Evolutionary conservation across 2,329 filamentous ascomycete genomes (phyloP).

Genomic region (Tympanopsis confertula): DNA sequence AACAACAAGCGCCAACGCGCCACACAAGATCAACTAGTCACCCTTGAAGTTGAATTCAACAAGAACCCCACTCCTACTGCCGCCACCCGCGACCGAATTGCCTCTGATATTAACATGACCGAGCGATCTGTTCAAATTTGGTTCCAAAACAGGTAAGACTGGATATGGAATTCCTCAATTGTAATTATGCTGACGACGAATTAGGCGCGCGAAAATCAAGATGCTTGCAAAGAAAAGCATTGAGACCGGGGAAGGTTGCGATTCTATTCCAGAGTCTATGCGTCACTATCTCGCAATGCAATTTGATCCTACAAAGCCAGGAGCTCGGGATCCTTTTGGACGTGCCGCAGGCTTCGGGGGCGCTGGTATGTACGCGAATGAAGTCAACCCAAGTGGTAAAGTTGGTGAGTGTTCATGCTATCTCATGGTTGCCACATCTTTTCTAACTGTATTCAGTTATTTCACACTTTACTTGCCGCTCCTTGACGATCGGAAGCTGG

Average conservation of each 20-base stretch:
- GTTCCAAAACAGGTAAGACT: constrained; percentile 88
- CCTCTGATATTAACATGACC: constrained; percentile 97
- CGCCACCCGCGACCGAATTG: constrained; percentile 80
- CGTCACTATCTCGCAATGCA: constrained; percentile 91
- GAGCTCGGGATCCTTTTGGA: constrained; percentile 67
- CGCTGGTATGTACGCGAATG: constrained; percentile 65
- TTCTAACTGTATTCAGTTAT: constrained; percentile 50
- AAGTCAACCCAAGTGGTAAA: neutral
- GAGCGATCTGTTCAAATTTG: constrained; percentile 98
- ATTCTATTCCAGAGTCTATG: constrained; percentile 96
- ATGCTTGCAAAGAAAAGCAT: constrained; percentile 96
- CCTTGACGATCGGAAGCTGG: constrained; percentile 89
- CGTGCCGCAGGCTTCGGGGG: constrained; percentile 63
- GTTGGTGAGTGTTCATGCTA: constrained; percentile 2
- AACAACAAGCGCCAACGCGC: constrained; percentile 97
- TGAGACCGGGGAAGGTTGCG: constrained; percentile 91
- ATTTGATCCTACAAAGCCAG: constrained; percentile 84
- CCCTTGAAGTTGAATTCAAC: constrained; percentile 92
- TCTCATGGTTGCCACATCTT: constrained; percentile 1
- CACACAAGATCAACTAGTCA: constrained; percentile 89
- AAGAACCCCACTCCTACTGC: constrained; percentile 97
- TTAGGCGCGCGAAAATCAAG: constrained; percentile 96
- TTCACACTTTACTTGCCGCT: constrained; percentile 91
- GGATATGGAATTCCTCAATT: constrained; percentile 3
- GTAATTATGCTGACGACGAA: constrained; percentile 6